Conservation (phyloP, 2,329 filamentous ascomycete genomes). For the Calonectria hongkongensis region DNA sequence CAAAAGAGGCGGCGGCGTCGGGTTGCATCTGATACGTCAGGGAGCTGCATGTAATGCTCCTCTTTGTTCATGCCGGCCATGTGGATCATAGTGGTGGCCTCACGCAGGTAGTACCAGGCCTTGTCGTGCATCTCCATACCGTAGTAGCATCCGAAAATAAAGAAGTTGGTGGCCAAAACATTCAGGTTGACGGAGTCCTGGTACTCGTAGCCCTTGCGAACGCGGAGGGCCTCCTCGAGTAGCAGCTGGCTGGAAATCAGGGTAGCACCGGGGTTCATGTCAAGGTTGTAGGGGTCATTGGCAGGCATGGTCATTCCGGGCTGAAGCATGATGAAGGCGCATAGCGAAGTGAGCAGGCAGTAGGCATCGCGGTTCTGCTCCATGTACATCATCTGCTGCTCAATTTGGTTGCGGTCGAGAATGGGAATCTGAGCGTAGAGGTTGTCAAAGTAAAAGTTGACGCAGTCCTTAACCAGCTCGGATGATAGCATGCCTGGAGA, state of each 20-base stretch:
- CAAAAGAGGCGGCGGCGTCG: slow-evolving; percentile 82
- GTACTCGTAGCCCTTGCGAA: slow-evolving; percentile 78
- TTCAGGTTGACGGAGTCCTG: slow-evolving; percentile 74
- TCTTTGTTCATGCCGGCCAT: slow-evolving; percentile 78
- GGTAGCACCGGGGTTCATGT: slow-evolving; percentile 75
- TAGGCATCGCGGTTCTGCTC: slow-evolving; percentile 79
- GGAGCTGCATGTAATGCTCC: slow-evolving; percentile 75
- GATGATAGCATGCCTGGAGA: slow-evolving; percentile 76
- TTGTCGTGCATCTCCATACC: slow-evolving; percentile 83
- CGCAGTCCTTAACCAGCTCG: slow-evolving; percentile 79
- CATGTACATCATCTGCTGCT: slow-evolving; percentile 75
- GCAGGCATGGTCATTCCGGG: slow-evolving; percentile 78
- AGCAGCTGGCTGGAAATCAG: slow-evolving; percentile 79
- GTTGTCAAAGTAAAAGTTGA: slow-evolving; percentile 81
- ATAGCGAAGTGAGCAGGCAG: slow-evolving; percentile 78
- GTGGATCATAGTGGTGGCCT: slow-evolving; percentile 82
- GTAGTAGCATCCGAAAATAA: slow-evolving; percentile 84
- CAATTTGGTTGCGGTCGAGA: slow-evolving; percentile 74
- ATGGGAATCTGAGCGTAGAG: slow-evolving; percentile 80
- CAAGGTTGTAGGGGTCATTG: slow-evolving; percentile 73
- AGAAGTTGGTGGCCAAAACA: slow-evolving; percentile 83
- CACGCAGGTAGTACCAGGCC: slow-evolving; percentile 87
- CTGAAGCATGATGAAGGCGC: slow-evolving; percentile 81
- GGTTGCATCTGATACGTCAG: slow-evolving; percentile 74
- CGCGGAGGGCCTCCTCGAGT: slow-evolving; percentile 80